These are phyloP conservation scores for Russula sp. DNA, from an alignment of 768 basidiomycete genomes.

Conservation along the genomic window DNA sequence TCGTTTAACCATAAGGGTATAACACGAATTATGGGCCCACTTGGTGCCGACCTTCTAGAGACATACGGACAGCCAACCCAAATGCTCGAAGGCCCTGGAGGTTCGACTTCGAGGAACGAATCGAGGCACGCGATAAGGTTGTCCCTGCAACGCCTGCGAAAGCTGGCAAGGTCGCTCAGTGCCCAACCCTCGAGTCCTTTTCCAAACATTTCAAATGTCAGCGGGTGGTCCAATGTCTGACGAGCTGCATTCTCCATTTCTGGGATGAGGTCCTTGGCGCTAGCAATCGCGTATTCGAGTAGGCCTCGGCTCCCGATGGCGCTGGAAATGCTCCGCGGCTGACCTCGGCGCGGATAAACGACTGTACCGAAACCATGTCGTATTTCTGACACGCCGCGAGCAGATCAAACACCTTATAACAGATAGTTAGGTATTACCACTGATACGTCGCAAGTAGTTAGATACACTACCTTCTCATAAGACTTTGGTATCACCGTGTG, in stretches of 20 bases:
- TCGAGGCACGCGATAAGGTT: neutral
- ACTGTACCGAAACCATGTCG: slow-evolving; percentile 23
- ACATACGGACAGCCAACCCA: neutral
- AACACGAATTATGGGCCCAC: neutral
- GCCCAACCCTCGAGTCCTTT: neutral
- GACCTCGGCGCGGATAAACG: slow-evolving; percentile 1
- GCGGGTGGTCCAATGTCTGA: neutral
- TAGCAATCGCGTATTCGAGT: neutral
- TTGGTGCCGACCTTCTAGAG: no score
- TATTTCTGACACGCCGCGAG: slow-evolving; percentile 33
- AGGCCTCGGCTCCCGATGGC: neutral
- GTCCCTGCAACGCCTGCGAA: neutral
- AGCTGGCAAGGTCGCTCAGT: neutral
- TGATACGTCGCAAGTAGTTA: slow-evolving; percentile 19
- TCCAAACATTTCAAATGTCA: neutral
- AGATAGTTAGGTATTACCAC: neutral
- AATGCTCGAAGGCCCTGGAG: neutral
- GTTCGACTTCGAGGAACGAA: neutral
- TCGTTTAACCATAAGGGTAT: neutral
- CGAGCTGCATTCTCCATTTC: neutral
- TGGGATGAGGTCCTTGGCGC: neutral
- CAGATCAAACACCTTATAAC: neutral
- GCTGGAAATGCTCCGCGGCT: neutral
- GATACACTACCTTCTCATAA: neutral
- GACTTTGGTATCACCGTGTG: slow-evolving; percentile 4